A percentile compares a stretch with the other conserved stretches of the same genome.
phyloP scores from a whole-genome alignment of 768 basidiomycete genomes.

The Jaapia argillacea region DNA sequence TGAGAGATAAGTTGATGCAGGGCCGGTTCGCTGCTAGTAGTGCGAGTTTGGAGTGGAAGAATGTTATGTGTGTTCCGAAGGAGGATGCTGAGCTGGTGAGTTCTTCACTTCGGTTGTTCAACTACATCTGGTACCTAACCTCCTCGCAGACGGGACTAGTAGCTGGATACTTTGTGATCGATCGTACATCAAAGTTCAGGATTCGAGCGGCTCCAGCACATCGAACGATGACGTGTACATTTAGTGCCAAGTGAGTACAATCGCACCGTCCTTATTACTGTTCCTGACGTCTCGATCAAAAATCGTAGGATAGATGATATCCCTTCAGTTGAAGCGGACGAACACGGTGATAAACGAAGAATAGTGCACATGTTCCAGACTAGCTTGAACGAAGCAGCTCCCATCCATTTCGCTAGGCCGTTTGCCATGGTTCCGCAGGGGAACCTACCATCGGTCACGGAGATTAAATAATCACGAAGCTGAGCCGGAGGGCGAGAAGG shows the following conservation, averaged over 20 bases:
- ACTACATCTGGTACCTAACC: background rate
- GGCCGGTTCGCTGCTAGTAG: slow-evolving; percentile 11
- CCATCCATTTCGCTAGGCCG: slow-evolving; percentile 19
- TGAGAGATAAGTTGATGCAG: slow-evolving; percentile 18
- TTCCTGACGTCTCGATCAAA: background rate
- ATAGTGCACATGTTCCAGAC: slow-evolving; percentile 28
- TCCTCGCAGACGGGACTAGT: slow-evolving; percentile 24
- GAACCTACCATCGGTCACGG: too few species aligned
- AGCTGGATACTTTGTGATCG: slow-evolving; percentile 28
- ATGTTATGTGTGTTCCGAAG: slow-evolving; percentile 20
- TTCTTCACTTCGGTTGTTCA: background rate
- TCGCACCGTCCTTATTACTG: background rate
- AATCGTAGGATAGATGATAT: slow-evolving; percentile 20
- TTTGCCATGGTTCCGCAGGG: too few species aligned
- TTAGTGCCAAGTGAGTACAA: slow-evolving; percentile 29
- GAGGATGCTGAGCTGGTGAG: slow-evolving; percentile 2
- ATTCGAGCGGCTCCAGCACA: slow-evolving; percentile 30
- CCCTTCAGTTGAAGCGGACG: slow-evolving; percentile 8
- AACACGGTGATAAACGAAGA: slow-evolving; percentile 12
- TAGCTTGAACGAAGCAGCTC: slow-evolving; percentile 18
- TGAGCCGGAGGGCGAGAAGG: too few species aligned
- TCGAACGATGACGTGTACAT: slow-evolving; percentile 19
- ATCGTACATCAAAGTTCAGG: slow-evolving; percentile 27
- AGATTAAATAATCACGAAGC: too few species aligned
- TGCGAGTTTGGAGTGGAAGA: slow-evolving; percentile 24